Percentiles rank a stretch among this genome's conserved stretches.
Evolutionary conservation across 331 rosid genomes (phyloP).

Genomic region (Quercus lobata): DNA sequence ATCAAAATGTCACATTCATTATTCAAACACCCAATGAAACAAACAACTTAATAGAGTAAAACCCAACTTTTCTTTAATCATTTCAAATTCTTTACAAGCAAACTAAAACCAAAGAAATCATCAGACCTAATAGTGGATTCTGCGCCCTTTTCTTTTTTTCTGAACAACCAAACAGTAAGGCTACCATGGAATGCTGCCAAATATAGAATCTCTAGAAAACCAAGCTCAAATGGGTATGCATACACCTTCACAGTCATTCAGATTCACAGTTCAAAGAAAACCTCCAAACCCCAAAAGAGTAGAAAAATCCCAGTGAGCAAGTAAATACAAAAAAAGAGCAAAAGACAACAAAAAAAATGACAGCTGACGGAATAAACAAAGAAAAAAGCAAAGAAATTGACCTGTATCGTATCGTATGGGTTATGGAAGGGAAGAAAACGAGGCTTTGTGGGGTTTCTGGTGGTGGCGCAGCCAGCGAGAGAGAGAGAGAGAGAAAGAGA

Average conservation of each 20-base stretch:
- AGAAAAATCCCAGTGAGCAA: background rate
- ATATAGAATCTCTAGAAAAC: background rate
- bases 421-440: background rate
- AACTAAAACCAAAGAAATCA: background rate
- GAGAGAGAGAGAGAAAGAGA: background rate
- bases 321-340: no score
- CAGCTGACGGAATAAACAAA: background rate
- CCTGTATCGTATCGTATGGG: background rate
- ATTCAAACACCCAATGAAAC: no score
- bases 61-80: no score
- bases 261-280: no score
- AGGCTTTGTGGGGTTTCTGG: background rate
- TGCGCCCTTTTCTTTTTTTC: background rate
- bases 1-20: background rate
- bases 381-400: conserved; percentile 2
- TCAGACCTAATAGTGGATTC: background rate
- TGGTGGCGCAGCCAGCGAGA: background rate
- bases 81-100: background rate
- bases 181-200: background rate
- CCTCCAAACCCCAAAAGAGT: background rate
- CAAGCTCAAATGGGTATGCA: background rate
- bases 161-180: background rate
- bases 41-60: no score
- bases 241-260: background rate
- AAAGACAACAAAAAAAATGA: background rate